A percentile compares a stretch with the other conserved stretches of the same genome.
phyloP scores from a whole-genome alignment of 108 stramenopile species.

The Conticribra weissflogii region DNA sequence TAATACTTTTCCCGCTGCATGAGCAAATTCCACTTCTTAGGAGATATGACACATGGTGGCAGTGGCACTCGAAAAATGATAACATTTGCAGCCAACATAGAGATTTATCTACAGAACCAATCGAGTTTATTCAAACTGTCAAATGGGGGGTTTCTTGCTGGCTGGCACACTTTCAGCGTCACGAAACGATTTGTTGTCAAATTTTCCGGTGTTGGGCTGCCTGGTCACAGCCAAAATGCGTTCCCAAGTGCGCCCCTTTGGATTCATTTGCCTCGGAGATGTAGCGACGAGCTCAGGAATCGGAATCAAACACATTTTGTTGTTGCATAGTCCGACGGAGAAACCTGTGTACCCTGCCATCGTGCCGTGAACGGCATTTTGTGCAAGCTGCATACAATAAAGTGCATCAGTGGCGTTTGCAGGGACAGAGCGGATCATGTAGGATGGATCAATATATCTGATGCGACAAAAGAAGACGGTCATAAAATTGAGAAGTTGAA shows the following conservation, averaged over 20 bases:
- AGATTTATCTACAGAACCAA: too few relatives aligned
- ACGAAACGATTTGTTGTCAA: conserved; percentile 3
- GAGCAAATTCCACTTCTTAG: too few relatives aligned
- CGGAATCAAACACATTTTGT: conserved; percentile 93
- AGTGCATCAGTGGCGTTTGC: conserved; percentile 95
- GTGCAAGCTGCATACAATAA: conserved; percentile 95
- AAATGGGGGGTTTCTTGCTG: too few relatives aligned
- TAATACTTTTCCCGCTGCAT: too few relatives aligned
- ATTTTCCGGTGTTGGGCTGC: conserved; percentile 93
- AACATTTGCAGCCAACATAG: too few relatives aligned
- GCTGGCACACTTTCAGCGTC: too few relatives aligned
- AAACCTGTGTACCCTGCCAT: conserved; percentile 99
- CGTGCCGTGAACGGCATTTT: conserved; percentile 98
- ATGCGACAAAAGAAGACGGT: not conserved
- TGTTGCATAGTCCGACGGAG: conserved; percentile 95
- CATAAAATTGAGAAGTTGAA: not conserved
- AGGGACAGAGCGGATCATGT: conserved; percentile 96
- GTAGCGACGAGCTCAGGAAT: conserved; percentile 93
- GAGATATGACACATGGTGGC: too few relatives aligned
- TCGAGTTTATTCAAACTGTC: too few relatives aligned
- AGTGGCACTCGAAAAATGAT: too few relatives aligned
- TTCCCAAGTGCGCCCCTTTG: conserved; percentile 96
- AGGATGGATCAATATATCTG: conserved; percentile 97
- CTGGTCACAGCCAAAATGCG: conserved; percentile 91
- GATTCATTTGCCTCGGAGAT: conserved; percentile 92